Evolutionary conservation across 805 yeast species (phyloP), one percentile per base, ranked within the genome.

Genomic region (Kurtzmaniella fragi): DNA sequence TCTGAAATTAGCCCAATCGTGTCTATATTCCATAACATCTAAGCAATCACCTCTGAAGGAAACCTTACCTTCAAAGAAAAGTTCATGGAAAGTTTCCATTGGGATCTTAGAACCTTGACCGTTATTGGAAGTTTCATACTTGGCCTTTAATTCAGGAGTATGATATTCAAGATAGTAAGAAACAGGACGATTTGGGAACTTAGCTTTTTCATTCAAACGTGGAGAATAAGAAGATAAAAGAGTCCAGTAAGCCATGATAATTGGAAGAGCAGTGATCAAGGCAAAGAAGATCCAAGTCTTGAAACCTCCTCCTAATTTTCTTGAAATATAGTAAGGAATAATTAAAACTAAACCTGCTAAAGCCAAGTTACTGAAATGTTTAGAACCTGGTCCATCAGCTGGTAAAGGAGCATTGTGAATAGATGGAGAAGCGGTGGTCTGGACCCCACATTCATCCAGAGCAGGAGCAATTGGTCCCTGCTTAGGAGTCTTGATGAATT

Each of bases 301-400:
- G 52, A 71, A 68, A 3, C 95, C 88, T 42, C 83, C 77, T 31
- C 90, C 86, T 20, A 87, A 45, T 59, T 80, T 80, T 45, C 78
- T 70, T 38, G 82, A 71, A 43, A 84, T 53, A 56, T 74, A 80
- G 50, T 53, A 74, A 10, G 96, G 95, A 38, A 84, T 60, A 23
- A 74, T 70, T 5, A 71, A 50, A 44, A 84, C 52, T 25, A 81
- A 55, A 2, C 69, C 67, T 15, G 73, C 39, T 42, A 88, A 54
- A 10, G 76, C 54, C 48, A 52, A 52, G 64, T 89, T 88, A 61
- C 76, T 75, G 66, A 89, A 88, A 52, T 80, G 77, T 57, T 77
- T 80, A 26, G 89, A 71, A 17, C 95, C 89, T 5, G 96, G 86
- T 31, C 96, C 96, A 57, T 88, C 96, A 4, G 95, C 95, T 20